phyloP scores from a whole-genome alignment of 768 basidiomycete genomes.

The Lactarius pseudohatsudake region DNA sequence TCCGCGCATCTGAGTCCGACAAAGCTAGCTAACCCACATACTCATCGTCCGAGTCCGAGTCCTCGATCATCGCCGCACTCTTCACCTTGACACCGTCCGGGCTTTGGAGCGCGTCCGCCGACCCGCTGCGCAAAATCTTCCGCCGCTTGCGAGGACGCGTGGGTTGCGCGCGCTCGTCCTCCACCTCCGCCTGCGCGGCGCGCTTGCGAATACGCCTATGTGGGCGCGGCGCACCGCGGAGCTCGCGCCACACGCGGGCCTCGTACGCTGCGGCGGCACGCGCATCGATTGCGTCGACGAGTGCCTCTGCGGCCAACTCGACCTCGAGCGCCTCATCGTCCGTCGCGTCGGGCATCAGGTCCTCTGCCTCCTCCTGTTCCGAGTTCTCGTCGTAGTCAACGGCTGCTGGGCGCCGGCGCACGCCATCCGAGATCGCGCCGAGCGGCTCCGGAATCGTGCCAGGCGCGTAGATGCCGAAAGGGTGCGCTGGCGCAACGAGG shows the following conservation, averaged over 20 bases:
- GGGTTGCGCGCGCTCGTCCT: background rate
- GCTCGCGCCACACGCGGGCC: constrained; percentile 41
- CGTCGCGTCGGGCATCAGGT: constrained; percentile 35
- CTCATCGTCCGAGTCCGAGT: constrained; percentile 19
- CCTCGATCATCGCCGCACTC: constrained; percentile 24
- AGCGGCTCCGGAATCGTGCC: background rate
- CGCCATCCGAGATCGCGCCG: background rate
- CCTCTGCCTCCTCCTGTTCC: background rate
- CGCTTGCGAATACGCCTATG: background rate
- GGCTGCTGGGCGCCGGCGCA: constrained; percentile 22
- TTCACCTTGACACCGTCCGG: constrained; percentile 24
- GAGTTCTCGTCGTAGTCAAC: constrained; percentile 3
- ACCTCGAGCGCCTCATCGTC: constrained; percentile 40
- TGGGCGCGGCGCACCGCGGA: background rate
- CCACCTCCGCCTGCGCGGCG: background rate
- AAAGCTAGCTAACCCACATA: background rate
- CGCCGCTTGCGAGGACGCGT: constrained; percentile 12
- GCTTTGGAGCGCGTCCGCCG: background rate
- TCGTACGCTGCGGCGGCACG: constrained; percentile 40
- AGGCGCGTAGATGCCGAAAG: constrained; percentile 33
- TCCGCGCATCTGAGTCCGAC: background rate
- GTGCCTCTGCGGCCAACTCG: constrained; percentile 47
- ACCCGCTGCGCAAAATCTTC: background rate
- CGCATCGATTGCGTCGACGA: constrained; percentile 42
- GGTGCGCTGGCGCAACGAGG: constrained; percentile 25